A percentile compares a stretch with the other conserved stretches of the same genome.
These are phyloP conservation scores for Astragalus membranaceus DNA, from an alignment of 306 rosid genomes.

Conservation along the genomic window DNA sequence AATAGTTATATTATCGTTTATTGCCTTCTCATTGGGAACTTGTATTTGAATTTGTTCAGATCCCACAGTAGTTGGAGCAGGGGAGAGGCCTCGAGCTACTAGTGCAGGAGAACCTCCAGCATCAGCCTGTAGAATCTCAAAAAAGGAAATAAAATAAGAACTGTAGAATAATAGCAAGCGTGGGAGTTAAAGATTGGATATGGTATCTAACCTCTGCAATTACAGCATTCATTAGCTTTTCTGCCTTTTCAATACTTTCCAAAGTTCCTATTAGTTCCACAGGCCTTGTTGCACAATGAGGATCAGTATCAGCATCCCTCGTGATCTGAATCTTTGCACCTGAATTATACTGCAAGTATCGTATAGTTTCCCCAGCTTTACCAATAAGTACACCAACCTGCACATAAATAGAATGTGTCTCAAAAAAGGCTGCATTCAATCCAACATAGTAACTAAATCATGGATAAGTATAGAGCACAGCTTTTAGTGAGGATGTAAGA, in stretches of 20 bases:
- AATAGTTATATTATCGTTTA: background rate
- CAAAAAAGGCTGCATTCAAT: background rate
- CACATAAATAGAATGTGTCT: slow-evolving; percentile 8
- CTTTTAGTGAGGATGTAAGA: background rate
- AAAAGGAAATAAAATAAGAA: slow-evolving; percentile 12
- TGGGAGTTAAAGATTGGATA: background rate
- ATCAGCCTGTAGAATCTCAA: slow-evolving; percentile 66
- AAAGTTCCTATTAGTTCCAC: slow-evolving; percentile 79
- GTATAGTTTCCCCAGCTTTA: slow-evolving; percentile 93
- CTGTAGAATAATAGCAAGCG: background rate
- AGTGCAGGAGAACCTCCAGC: slow-evolving; percentile 98
- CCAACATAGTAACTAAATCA: background rate
- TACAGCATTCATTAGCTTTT: slow-evolving; percentile 81
- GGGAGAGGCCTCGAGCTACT: slow-evolving; percentile 82
- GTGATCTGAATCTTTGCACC: slow-evolving; percentile 96
- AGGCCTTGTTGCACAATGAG: slow-evolving; percentile 54
- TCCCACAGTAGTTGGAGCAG: slow-evolving; percentile 64
- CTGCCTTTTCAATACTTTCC: slow-evolving; percentile 80
- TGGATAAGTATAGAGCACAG: background rate
- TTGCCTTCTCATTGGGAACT: slow-evolving; percentile 94
- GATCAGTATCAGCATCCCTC: slow-evolving; percentile 86
- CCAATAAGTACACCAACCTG: slow-evolving; percentile 99
- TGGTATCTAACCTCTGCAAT: slow-evolving; percentile 67
- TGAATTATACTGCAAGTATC: slow-evolving; percentile 80
- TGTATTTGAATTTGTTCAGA: slow-evolving; percentile 93